Evolutionary conservation across 2,329 filamentous ascomycete genomes (phyloP), one percentile per base, ranked within the genome.

Genomic region (Colletotrichum horii): DNA sequence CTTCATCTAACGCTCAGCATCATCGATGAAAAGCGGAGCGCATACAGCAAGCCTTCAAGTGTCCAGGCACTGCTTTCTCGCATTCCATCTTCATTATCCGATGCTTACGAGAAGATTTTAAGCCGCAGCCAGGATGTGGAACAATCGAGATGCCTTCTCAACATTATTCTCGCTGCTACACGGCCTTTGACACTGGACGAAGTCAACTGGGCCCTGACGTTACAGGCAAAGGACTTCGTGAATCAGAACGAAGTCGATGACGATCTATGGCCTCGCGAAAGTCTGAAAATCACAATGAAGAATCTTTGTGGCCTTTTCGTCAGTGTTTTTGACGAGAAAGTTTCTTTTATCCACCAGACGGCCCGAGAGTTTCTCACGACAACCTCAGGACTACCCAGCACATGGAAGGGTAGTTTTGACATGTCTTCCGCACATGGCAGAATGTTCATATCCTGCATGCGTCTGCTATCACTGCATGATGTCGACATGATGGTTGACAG

Each of bases 1-100:
- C 79, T 86, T 2, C 70, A 80, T 72, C 80, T 86, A 0, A 83
- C 78, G 0, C 77, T 87, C 4, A 76, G 82, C 12, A 77, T 83
- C 4, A 81, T 86, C 34, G 60, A 80, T 8, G 58, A 73, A 4
- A 78, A 48, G 5, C 12, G 14, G 1, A 66, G 64, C 28, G n/a
- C 8, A 15, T 56, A 66, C 1, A 3, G 43, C 8, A 66, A 26
- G n/a, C 19, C 16, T 11, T 56, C 64, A 2, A 26, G 6, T 1
- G 6, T 66, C 0, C 6, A 66, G 5, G 2, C 0, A 1, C 28
- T 66, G 8, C 4, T 56, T 1, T n/a, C 19, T 1, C 0, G 4
- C 16, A 2, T 66, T 24, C 64, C 64, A 11, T 19, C 43, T 19
- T 7, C 15, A 1, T 28, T 32, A 0, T 19, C 3, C 4, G 28